Conservation (phyloP, 108 stramenopile genomes). For the Skeletonema menzelii region DNA sequence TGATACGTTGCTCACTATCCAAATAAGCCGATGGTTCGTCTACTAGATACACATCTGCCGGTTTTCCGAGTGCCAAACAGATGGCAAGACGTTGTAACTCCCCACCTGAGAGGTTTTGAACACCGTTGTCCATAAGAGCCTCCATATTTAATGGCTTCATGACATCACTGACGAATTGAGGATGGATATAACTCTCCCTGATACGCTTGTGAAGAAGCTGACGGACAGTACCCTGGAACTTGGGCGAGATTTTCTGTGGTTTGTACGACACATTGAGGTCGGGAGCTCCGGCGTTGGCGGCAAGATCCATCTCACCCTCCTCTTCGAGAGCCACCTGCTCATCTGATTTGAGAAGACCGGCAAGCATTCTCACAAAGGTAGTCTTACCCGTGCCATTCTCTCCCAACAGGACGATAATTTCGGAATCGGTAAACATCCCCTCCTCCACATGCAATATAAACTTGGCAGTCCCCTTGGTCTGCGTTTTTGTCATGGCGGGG, state of each 20-base stretch:
- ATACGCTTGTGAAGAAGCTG: slow-evolving; percentile 96
- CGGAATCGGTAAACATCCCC: slow-evolving; percentile 95
- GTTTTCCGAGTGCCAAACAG: slow-evolving; percentile 91
- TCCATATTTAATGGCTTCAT: slow-evolving; percentile 96
- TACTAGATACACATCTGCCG: slow-evolving; percentile 98
- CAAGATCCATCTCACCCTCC: slow-evolving; percentile 81
- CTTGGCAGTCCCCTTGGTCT: slow-evolving; percentile 72
- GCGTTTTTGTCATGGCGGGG: slow-evolving; percentile 97
- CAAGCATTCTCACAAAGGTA: slow-evolving; percentile 93
- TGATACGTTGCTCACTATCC: slow-evolving; percentile 98
- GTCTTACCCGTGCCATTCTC: slow-evolving; percentile 98
- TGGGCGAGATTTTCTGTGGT: slow-evolving; percentile 99
- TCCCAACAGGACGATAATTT: slow-evolving; percentile 97
- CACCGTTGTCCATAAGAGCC: slow-evolving; percentile 95
- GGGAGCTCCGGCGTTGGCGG: slow-evolving; percentile 87
- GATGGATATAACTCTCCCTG: slow-evolving; percentile 94
- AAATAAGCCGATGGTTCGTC: slow-evolving; percentile 99
- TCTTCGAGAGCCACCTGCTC: slow-evolving; percentile 83
- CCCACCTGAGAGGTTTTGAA: slow-evolving; percentile 97
- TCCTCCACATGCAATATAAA: slow-evolving; percentile 96
- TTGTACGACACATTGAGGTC: slow-evolving; percentile 98
- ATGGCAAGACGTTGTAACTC: slow-evolving; percentile 99
- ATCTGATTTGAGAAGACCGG: slow-evolving; percentile 96
- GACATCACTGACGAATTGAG: slow-evolving; percentile 97
- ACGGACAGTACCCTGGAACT: slow-evolving; percentile 95